Evolutionary conservation across 768 basidiomycete genomes (phyloP).

Genomic region (Leccinellum albellum): DNA sequence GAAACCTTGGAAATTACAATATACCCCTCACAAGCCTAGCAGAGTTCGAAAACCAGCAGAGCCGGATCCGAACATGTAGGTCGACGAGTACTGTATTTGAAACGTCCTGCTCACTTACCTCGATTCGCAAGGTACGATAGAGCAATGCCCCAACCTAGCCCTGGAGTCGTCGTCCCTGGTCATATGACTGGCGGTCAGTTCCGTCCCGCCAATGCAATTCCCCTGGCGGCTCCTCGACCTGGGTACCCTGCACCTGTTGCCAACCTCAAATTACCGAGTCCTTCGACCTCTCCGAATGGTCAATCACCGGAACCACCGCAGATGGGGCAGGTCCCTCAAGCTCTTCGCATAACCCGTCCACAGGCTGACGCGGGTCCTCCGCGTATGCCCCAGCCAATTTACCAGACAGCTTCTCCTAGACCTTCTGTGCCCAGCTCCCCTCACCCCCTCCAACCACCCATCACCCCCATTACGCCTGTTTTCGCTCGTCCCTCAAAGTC

Average conservation of each 20-base stretch:
- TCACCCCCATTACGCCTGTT: constrained; percentile 75
- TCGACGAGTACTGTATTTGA: constrained; percentile 13
- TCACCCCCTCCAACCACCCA: constrained; percentile 72
- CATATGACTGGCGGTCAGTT: constrained; percentile 38
- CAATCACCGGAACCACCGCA: constrained; percentile 22
- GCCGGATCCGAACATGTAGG: constrained; percentile 62
- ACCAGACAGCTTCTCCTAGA: constrained; percentile 27
- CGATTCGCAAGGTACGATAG: constrained; percentile 53
- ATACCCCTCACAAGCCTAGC: constrained; percentile 32
- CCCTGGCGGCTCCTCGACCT: constrained; percentile 66
- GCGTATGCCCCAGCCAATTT: constrained; percentile 32
- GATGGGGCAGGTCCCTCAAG: constrained; percentile 30
- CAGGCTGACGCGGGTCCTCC: constrained; percentile 17
- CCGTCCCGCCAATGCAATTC: constrained; percentile 31
- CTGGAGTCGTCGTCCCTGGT: constrained; percentile 50
- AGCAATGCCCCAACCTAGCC: constrained; percentile 48
- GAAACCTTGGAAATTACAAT: constrained; percentile 1
- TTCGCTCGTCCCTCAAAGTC: constrained; percentile 60
- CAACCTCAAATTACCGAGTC: constrained; percentile 56
- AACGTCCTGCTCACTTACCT: constrained; percentile 5
- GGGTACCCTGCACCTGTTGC: constrained; percentile 72
- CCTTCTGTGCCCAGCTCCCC: constrained; percentile 49
- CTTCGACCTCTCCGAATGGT: constrained; percentile 35
- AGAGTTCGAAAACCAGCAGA: constrained; percentile 41
- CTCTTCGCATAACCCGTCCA: constrained; percentile 18